Evolutionary conservation across 306 rosid genomes (phyloP).

Genomic region (Cucumis melo): DNA sequence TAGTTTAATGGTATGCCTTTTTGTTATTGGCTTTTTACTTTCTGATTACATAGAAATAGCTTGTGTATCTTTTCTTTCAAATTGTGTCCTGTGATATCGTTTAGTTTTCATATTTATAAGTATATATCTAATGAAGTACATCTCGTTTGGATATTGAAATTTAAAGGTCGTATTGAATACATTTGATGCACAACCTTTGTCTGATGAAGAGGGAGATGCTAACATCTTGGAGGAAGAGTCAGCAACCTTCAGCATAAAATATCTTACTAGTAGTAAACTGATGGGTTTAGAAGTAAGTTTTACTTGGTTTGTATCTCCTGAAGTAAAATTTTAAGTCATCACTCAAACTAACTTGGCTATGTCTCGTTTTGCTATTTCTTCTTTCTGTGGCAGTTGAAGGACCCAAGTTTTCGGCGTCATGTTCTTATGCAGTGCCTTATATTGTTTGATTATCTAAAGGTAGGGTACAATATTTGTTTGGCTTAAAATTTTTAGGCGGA

Average conservation of each 20-base stretch:
- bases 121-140: neutral
- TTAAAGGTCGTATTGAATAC: slow-evolving; percentile 66
- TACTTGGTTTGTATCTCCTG: neutral
- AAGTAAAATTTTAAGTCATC: neutral
- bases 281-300: slow-evolving; percentile 82
- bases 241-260: slow-evolving; percentile 82
- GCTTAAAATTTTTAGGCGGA: neutral
- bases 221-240: slow-evolving; percentile 82
- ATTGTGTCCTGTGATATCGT: neutral
- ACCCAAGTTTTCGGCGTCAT: slow-evolving; percentile 91
- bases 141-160: slow-evolving; percentile 10
- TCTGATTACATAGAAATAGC: neutral
- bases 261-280: slow-evolving; percentile 92
- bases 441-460: slow-evolving; percentile 87
- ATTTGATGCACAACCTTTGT: slow-evolving; percentile 91
- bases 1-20: slow-evolving; percentile 51
- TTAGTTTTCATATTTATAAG: neutral
- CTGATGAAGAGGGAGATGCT: slow-evolving; percentile 93
- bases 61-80: neutral
- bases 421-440: slow-evolving; percentile 93
- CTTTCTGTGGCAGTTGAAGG: slow-evolving; percentile 47
- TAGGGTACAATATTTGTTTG: slow-evolving; percentile 11
- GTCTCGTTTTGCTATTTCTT: neutral
- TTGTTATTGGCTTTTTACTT: neutral
- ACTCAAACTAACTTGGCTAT: neutral